Percentiles rank a stretch among this genome's conserved stretches.
These are phyloP conservation scores for Beauveria pseudobassiana DNA, from an alignment of 2,329 filamentous ascomycete genomes.

Conservation along the genomic window DNA sequence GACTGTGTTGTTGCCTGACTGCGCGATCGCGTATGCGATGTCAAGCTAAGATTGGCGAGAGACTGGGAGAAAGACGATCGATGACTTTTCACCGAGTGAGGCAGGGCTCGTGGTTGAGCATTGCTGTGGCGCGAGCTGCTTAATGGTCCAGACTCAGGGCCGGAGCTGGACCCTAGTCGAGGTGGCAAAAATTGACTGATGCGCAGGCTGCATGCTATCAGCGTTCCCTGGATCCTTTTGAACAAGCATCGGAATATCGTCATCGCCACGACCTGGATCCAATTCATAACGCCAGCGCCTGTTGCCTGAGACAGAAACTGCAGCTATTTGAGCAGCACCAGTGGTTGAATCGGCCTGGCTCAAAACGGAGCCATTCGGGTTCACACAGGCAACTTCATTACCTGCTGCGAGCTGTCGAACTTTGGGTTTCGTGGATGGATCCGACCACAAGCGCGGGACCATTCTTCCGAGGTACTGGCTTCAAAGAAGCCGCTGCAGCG, in stretches of 20 bases:
- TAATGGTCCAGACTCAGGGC: conserved; percentile 23
- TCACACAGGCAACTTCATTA: conserved; percentile 37
- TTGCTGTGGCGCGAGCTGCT: conserved; percentile 30
- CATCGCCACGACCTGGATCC: conserved; percentile 63
- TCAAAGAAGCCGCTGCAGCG: conserved; percentile 94
- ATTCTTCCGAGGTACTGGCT: conserved; percentile 72
- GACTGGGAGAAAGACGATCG: conserved; percentile 66
- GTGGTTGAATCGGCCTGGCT: conserved; percentile 9
- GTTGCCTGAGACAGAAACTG: conserved; percentile 18
- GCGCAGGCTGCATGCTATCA: conserved; percentile 17
- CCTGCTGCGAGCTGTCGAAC: conserved; percentile 20
- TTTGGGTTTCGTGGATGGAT: conserved; percentile 7
- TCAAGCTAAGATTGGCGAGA: conserved; percentile 66
- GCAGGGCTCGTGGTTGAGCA: conserved; percentile 40
- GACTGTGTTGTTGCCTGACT: conserved; percentile 19
- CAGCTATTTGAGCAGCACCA: background rate
- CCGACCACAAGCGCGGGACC: conserved; percentile 36
- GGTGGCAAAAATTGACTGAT: conserved; percentile 26
- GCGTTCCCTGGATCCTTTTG: conserved; percentile 52
- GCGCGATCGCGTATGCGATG: conserved; percentile 34
- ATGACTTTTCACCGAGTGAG: conserved; percentile 8
- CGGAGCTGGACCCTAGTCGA: conserved; percentile 38
- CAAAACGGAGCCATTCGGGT: conserved; percentile 5
- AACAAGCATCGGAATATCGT: conserved; percentile 81
- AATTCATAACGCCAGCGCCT: conserved; percentile 82